Evolutionary conservation across 768 basidiomycete species (phyloP).

Genomic region (Pleurotus eryngii): DNA sequence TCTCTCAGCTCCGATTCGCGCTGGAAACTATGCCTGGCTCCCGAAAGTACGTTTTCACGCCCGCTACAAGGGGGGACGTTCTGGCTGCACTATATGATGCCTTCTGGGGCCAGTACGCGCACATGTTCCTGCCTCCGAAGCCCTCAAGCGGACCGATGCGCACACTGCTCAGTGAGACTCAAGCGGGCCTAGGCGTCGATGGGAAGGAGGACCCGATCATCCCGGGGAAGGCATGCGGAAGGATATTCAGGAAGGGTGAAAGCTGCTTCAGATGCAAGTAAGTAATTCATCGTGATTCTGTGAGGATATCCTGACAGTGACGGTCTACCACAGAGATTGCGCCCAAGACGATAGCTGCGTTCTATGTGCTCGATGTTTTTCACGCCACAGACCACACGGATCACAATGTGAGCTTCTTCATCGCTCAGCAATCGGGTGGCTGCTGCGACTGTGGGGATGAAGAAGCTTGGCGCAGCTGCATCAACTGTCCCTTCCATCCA

Average conservation of each 20-base stretch:
- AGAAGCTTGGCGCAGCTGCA: slow-evolving; percentile 75
- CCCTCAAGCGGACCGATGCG: slow-evolving; percentile 61
- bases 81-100: slow-evolving; percentile 78
- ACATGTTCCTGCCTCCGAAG: slow-evolving; percentile 68
- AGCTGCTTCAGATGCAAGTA: slow-evolving; percentile 94
- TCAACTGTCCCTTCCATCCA: slow-evolving; percentile 77
- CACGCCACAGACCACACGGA: slow-evolving; percentile 80
- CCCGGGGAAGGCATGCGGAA: slow-evolving; percentile 76
- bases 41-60: slow-evolving; percentile 73
- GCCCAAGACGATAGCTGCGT: slow-evolving; percentile 88
- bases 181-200: slow-evolving; percentile 52
- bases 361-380: slow-evolving; percentile 89
- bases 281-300: slow-evolving; percentile 28
- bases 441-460: slow-evolving; percentile 95
- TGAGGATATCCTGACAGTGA: slow-evolving; percentile 1
- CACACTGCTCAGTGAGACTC: slow-evolving; percentile 66
- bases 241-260: slow-evolving; percentile 89
- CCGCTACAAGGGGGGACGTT: slow-evolving; percentile 73
- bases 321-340: slow-evolving; percentile 66
- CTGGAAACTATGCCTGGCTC: slow-evolving; percentile 82
- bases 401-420: slow-evolving; percentile 92
- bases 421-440: slow-evolving; percentile 87
- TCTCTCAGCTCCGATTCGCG: slow-evolving; percentile 70
- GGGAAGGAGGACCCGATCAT: slow-evolving; percentile 56
- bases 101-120: slow-evolving; percentile 75